phyloP scores from a whole-genome alignment of 306 rosid genomes.

The Acacia crassicarpa region DNA sequence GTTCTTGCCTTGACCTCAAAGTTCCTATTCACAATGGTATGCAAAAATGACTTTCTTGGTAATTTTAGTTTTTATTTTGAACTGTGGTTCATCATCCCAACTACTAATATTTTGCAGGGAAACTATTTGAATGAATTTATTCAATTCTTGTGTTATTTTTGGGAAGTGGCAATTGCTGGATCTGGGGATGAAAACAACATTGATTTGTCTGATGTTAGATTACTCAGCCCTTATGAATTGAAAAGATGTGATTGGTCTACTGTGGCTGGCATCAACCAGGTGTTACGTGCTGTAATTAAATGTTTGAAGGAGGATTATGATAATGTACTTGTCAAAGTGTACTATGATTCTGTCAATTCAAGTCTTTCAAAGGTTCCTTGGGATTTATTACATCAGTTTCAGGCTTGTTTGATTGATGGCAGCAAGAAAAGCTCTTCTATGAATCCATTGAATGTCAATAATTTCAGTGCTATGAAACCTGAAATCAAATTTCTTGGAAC shows the following conservation, averaged over 20 bases:
- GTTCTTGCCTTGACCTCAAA: slow-evolving; percentile 42
- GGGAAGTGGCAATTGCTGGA: slow-evolving; percentile 49
- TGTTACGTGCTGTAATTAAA: slow-evolving; percentile 58
- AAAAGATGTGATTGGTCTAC: slow-evolving; percentile 60
- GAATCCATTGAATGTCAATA: slow-evolving; percentile 23
- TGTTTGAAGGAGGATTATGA: slow-evolving; percentile 53
- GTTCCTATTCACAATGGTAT: slow-evolving; percentile 38
- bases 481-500: slow-evolving; percentile 61
- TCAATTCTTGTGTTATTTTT: slow-evolving; percentile 43
- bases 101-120: slow-evolving; percentile 41
- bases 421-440: slow-evolving; percentile 25
- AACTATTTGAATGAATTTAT: slow-evolving; percentile 46
- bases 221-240: slow-evolving; percentile 38
- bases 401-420: slow-evolving; percentile 27
- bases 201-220: slow-evolving; percentile 35
- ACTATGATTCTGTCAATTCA: slow-evolving; percentile 54
- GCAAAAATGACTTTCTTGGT: slow-evolving; percentile 20
- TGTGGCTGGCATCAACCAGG: slow-evolving; percentile 53
- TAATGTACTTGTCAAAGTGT: slow-evolving; percentile 46
- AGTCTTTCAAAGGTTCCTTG: slow-evolving; percentile 57
- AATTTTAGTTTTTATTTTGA: slow-evolving; percentile 5
- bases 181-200: slow-evolving; percentile 38
- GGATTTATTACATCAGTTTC: slow-evolving; percentile 50
- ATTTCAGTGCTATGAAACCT: slow-evolving; percentile 32
- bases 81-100: not conserved